A percentile compares a stretch with the other conserved stretches of the same genome.
phyloP scores from a whole-genome alignment of 225 moss, liverwort and hornwort species.

The Physcomitrium patens region DNA sequence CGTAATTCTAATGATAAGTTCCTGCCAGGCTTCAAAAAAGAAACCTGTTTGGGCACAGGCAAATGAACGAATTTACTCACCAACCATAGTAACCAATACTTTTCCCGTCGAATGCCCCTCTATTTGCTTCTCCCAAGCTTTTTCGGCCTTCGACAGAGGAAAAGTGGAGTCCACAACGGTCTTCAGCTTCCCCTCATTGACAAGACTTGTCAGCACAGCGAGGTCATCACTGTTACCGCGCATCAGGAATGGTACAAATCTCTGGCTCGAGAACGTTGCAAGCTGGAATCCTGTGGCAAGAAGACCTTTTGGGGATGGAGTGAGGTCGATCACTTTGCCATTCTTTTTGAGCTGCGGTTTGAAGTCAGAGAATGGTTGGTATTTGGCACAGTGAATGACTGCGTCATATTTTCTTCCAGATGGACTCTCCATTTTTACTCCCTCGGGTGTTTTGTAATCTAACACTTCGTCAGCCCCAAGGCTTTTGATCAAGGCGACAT shows the following conservation, averaged over 20 bases:
- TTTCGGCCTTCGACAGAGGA: constrained; percentile 54
- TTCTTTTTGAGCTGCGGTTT: constrained; percentile 54
- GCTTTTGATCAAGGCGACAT: constrained; percentile 60
- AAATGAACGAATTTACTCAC: constrained; percentile 21
- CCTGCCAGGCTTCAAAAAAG: not conserved
- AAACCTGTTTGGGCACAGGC: not conserved
- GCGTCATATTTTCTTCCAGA: constrained; percentile 74
- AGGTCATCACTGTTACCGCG: constrained; percentile 37
- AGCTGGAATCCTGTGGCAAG: constrained; percentile 36
- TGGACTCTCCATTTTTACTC: constrained; percentile 49
- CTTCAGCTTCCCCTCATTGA: constrained; percentile 63
- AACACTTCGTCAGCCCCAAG: constrained; percentile 78
- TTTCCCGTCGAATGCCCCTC: constrained; percentile 82
- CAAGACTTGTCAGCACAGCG: constrained; percentile 37
- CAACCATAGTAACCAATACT: constrained; percentile 56
- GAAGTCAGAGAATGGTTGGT: constrained; percentile 40
- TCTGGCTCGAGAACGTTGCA: constrained; percentile 50
- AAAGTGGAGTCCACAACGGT: constrained; percentile 66
- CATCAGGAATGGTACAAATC: constrained; percentile 38
- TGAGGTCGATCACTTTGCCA: constrained; percentile 63
- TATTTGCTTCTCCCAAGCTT: constrained; percentile 70
- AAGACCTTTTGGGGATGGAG: constrained; percentile 20
- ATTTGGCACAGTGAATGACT: constrained; percentile 55
- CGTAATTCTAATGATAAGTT: not conserved
- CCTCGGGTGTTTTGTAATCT: constrained; percentile 72